Percentiles rank a stretch among this genome's conserved stretches.
These are phyloP conservation scores for Jamesozyma spencerorum DNA, from an alignment of 805 yeast genomes.

Conservation along the genomic window DNA sequence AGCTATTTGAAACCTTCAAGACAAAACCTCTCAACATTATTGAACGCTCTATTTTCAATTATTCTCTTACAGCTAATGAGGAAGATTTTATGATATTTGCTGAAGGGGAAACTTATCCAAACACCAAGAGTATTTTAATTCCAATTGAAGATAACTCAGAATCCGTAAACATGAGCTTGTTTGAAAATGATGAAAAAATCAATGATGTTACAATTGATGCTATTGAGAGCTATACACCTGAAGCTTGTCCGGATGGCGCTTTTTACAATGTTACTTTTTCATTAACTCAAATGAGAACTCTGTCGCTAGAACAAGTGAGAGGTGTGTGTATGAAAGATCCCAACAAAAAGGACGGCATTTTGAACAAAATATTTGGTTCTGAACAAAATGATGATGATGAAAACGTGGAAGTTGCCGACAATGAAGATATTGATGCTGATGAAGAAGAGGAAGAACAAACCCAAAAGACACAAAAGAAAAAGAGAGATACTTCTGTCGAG, in stretches of 20 bases:
- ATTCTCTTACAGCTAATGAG: slow-evolving; percentile 31
- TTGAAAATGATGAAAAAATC: slow-evolving; percentile 17
- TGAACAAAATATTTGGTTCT: slow-evolving; percentile 10
- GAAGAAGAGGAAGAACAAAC: slow-evolving; percentile 10
- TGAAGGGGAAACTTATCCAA: slow-evolving; percentile 34
- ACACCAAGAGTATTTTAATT: slow-evolving; percentile 26
- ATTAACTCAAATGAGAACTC: slow-evolving; percentile 42
- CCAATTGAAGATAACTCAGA: slow-evolving; percentile 28
- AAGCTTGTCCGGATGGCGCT: slow-evolving; percentile 34
- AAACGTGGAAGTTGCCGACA: slow-evolving; percentile 3
- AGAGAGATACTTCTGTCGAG: background rate
- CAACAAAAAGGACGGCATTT: slow-evolving; percentile 1
- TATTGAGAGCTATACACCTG: slow-evolving; percentile 29
- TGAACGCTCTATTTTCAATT: slow-evolving; percentile 47
- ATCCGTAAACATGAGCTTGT: slow-evolving; percentile 30
- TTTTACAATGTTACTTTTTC: slow-evolving; percentile 35
- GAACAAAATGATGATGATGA: slow-evolving; percentile 16
- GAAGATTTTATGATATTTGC: slow-evolving; percentile 35
- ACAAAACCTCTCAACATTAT: slow-evolving; percentile 46
- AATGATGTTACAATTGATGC: slow-evolving; percentile 10
- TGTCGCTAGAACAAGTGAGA: slow-evolving; percentile 37
- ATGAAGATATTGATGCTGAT: slow-evolving; percentile 7
- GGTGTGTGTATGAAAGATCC: slow-evolving; percentile 32
- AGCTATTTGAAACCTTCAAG: slow-evolving; percentile 58
- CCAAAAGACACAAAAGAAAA: slow-evolving; percentile 8